Evolutionary conservation across 23 red algal species (phyloP), one percentile per base, ranked within the genome.

Genomic region (Cyanidioschyzon merolae): DNA sequence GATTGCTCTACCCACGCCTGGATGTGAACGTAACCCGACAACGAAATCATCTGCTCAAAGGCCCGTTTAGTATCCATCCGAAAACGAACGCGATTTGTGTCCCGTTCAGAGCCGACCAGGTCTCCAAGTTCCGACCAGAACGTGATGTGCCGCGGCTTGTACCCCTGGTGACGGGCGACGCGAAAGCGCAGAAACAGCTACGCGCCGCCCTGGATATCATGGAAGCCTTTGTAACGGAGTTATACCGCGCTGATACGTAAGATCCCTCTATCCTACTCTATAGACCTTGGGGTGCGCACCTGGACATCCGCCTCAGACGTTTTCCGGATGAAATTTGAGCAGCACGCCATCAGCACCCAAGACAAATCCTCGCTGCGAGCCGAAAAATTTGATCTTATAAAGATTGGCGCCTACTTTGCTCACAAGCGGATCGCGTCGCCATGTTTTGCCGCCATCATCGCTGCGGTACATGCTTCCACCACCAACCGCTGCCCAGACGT

Each of bases 41-140:
- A 34, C 82, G 88, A 21, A 83, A 86, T 58, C 93, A 97, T 82
- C 77, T 97, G 34, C 86, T 97, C 38, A 97, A 97, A 63, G 83
- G 85, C 68, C 93, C 93, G 34, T 97, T 97, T 68, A 90, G 88
- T 67, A 83, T 97, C 38, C 93, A 97, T 75, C 93, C 93, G 18
- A 89, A 89, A 88, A 91, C 93, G 16, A 79, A 84, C 17, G 75
- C 87, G 27, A 88, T 97, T 35, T 97, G 93, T 58, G 88, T 91
- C 37, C 93, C 93, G 77, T 90, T 97, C 38, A 58, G 41, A 25
- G 87, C 84, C 37, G 79, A 37, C n/a, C 37, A 83, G 32, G 85
- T 81, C 2, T 39, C 81, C 0, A 26, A 0, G 2, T 97, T 97
- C 40, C 34, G 57, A 7, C 93, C 93, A 1, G 75, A 37, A 45